Percentiles rank a stretch among this genome's conserved stretches.
phyloP scores from a whole-genome alignment of 164 flowering plant genomes.

The Dillenia suffruticosa region DNA sequence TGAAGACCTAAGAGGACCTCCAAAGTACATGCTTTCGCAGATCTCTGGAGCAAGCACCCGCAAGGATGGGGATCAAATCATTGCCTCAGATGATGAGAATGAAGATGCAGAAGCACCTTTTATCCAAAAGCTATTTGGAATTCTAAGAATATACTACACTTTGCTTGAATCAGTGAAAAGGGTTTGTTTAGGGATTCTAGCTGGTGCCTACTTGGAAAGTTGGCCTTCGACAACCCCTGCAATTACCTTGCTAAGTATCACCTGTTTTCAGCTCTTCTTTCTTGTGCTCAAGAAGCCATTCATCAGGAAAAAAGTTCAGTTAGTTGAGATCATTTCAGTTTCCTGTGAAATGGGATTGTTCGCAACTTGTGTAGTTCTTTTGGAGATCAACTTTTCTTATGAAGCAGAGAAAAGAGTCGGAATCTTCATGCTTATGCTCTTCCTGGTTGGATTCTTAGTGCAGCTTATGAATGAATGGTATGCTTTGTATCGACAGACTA shows the following conservation, averaged over 20 bases:
- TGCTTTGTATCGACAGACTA: constrained; percentile 52
- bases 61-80: constrained; percentile 47
- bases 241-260: constrained; percentile 45
- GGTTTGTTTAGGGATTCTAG: constrained; percentile 56
- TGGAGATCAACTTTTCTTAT: constrained; percentile 35
- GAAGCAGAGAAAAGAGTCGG: constrained; percentile 42
- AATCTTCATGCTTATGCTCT: constrained; percentile 58
- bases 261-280: constrained; percentile 87
- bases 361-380: constrained; percentile 43
- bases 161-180: constrained; percentile 60
- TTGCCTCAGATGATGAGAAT: constrained; percentile 92
- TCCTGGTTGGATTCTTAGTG: constrained; percentile 45
- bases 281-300: constrained; percentile 91
- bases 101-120: constrained; percentile 98
- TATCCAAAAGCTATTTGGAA: constrained; percentile 83
- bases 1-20: constrained; percentile 93
- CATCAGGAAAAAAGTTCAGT: constrained; percentile 84
- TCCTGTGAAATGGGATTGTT: constrained; percentile 58
- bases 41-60: constrained; percentile 39
- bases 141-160: constrained; percentile 85
- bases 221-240: constrained; percentile 49
- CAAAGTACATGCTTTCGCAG: constrained; percentile 93
- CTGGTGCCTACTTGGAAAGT: constrained; percentile 44
- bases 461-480: constrained; percentile 64
- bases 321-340: constrained; percentile 77